phyloP scores from a whole-genome alignment of 1,139 yeast species.

The Debaryomycetaceae sp. region DNA sequence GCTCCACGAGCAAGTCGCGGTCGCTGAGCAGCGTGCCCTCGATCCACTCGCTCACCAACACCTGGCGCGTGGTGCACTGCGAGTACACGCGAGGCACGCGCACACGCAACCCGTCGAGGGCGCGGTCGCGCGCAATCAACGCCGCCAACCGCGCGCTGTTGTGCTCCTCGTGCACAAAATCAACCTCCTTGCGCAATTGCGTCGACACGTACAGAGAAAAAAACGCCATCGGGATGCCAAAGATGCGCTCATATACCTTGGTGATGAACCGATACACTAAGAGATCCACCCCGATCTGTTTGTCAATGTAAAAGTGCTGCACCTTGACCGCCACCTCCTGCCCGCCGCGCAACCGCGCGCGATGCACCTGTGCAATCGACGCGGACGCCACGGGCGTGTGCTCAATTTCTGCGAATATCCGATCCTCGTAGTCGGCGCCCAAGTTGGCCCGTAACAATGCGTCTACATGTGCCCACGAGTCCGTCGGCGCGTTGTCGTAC shows the following conservation, averaged over 20 bases:
- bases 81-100: slow-evolving; percentile 28
- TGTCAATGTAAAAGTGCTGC: slow-evolving; percentile 58
- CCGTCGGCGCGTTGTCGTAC: slow-evolving; percentile 71
- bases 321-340: slow-evolving; percentile 69
- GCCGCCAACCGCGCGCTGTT: slow-evolving; percentile 39
- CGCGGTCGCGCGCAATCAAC: slow-evolving; percentile 21
- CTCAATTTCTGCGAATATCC: slow-evolving; percentile 43
- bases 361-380: slow-evolving; percentile 70
- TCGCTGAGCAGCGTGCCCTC: slow-evolving; percentile 59
- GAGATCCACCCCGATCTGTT: slow-evolving; percentile 57
- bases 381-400: slow-evolving; percentile 65
- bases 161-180: slow-evolving; percentile 52
- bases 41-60: slow-evolving; percentile 71
- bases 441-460: slow-evolving; percentile 39
- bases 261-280: slow-evolving; percentile 51
- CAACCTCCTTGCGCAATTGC: slow-evolving; percentile 56
- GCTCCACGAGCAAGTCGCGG: slow-evolving; percentile 35
- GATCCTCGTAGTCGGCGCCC: slow-evolving; percentile 42
- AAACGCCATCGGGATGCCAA: slow-evolving; percentile 60
- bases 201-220: slow-evolving; percentile 56
- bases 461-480: slow-evolving; percentile 54
- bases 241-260: slow-evolving; percentile 51
- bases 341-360: slow-evolving; percentile 40
- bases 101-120: slow-evolving; percentile 20
- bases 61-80: slow-evolving; percentile 43